Percentiles rank a stretch among this genome's conserved stretches.
phyloP scores from a whole-genome alignment of 306 rosid species.

The Lablab purpureus region DNA sequence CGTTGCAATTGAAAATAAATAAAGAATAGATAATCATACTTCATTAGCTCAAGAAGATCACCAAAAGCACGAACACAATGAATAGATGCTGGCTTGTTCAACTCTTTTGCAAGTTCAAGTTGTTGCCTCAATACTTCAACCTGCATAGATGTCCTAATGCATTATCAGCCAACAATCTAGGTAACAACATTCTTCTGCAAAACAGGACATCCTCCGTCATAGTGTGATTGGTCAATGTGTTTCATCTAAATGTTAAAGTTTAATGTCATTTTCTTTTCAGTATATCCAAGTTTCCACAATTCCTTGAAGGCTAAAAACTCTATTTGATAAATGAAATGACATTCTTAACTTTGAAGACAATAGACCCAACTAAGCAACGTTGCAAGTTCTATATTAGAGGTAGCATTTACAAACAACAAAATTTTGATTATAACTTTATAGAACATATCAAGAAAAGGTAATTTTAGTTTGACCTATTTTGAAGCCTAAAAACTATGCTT shows the following conservation, averaged over 20 bases:
- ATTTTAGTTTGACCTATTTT: background rate
- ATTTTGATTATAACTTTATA: background rate
- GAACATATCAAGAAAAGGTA: background rate
- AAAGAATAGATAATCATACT: conserved; percentile 57
- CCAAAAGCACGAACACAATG: conserved; percentile 94
- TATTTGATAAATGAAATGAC: conserved; percentile 23
- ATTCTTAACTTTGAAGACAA: background rate
- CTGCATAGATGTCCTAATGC: conserved; percentile 50
- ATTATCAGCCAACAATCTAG: conserved; percentile 40
- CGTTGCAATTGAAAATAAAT: background rate
- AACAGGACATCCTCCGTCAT: conserved; percentile 3
- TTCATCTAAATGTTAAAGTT: background rate
- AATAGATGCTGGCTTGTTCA: conserved; percentile 83
- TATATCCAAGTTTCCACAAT: conserved; percentile 30
- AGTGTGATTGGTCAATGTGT: background rate
- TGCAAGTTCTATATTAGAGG: background rate
- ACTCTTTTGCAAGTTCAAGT: conserved; percentile 78
- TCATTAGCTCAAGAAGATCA: conserved; percentile 83
- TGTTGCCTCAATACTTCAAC: conserved; percentile 80
- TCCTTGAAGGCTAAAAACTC: conserved; percentile 18
- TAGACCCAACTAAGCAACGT: background rate
- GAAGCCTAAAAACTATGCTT: conserved; percentile 10
- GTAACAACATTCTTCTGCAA: conserved; percentile 19
- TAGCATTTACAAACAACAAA: background rate
- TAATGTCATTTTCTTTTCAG: conserved; percentile 8